Evolutionary conservation across 208 protist species (phyloP).

Genomic region (Trypanosoma theileri): DNA sequence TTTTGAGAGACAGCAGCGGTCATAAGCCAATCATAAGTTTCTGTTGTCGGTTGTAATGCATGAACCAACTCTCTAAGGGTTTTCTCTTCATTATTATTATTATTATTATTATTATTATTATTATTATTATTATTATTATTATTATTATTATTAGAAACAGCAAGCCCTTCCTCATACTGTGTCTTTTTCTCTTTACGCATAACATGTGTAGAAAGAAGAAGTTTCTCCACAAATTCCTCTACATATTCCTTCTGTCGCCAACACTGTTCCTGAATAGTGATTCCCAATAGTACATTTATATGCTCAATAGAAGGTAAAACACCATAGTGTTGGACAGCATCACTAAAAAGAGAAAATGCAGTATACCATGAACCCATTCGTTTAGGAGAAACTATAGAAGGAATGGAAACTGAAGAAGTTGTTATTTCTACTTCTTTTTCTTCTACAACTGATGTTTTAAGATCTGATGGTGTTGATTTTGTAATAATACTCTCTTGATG

Average conservation of each 20-base stretch:
- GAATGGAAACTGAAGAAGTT: background rate
- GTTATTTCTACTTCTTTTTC: background rate
- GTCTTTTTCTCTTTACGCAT: constrained; percentile 8
- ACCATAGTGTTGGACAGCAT: constrained; percentile 48
- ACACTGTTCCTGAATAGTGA: constrained; percentile 46
- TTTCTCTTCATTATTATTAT: background rate
- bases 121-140: background rate
- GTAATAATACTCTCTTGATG: no score
- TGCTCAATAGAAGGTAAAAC: constrained; percentile 69
- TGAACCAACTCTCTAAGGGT: background rate
- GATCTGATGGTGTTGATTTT: background rate
- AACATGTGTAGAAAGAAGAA: constrained; percentile 37
- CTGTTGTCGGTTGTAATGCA: constrained; percentile 49
- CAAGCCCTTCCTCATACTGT: background rate
- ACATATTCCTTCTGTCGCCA: constrained; percentile 50
- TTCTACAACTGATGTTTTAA: background rate
- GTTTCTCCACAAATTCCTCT: constrained; percentile 54
- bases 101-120: background rate
- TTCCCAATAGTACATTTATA: constrained; percentile 64
- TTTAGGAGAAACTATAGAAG: background rate
- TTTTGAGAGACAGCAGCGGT: constrained; percentile 40
- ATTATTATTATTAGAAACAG: background rate
- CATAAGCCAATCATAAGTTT: constrained; percentile 74
- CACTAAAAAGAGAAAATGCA: constrained; percentile 56
- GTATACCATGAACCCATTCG: constrained; percentile 31